Evolutionary conservation across 2,329 filamentous ascomycete genomes (phyloP), one percentile per base, ranked within the genome.

Genomic region (Penicillium decumbens): DNA sequence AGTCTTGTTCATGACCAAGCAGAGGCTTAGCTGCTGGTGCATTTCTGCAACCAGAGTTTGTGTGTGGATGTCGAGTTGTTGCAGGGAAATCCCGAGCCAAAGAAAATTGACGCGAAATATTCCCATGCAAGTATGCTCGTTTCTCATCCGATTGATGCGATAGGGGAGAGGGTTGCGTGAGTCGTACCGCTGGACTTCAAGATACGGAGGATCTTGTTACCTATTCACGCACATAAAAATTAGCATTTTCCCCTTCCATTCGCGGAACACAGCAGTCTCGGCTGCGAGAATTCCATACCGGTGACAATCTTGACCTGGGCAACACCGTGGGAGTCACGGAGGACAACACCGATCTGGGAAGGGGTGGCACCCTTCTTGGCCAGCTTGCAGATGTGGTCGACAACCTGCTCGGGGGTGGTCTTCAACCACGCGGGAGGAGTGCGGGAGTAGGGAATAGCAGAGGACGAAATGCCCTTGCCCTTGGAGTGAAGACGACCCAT

Each of bases 201-300:
- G 80, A 98, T 97, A 77, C 93, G 88, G 72, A 98, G 89, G 75
- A 98, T 96, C 84, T 95, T 95, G 89, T 98, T 98, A 80, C 93
- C 92, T 91, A 65, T 62, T 55, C 25, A 40, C 15, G 65, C 59
- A 60, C 63, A 41, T 63, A 56, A 64, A 57, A 50, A 69, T 78
- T 66, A 80, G 73, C 62, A 61, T 56, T 37, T 41, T 13, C 4
- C 24, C 28, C 38, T 35, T 35, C 41, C 28, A 9, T 49, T 37
- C 37, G 23, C 30, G 9, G 1, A 37, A 38, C 23, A 28, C 23
- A 9, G 27, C 10, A 5, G 12, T 4, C 9, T 30, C 37, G 3
- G 28, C 28, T 29, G 40, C n/a, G 15, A 6, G 32, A 15, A 42
- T 43, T 52, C 51, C 87, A 71, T 88, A 95, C 90, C 90, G 74